Evolutionary conservation across 192 early-diverging fungal species (phyloP).

Genomic region (Entomortierella chlamydospora): DNA sequence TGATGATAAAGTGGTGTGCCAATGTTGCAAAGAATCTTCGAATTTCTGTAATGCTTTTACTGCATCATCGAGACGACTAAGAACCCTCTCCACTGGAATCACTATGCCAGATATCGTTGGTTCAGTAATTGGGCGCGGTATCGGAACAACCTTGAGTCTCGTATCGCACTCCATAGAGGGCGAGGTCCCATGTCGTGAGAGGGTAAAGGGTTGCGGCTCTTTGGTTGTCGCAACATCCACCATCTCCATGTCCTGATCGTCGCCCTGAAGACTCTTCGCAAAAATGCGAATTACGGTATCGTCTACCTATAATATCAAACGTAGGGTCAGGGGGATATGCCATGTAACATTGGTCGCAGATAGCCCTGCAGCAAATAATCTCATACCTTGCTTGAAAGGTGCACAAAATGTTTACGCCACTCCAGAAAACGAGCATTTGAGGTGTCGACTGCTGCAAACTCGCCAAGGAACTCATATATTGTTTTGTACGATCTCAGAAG

Average conservation of each 20-base stretch:
- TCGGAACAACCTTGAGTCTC: not conserved
- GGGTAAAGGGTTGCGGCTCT: not conserved
- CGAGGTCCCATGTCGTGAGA: not conserved
- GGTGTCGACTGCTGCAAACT: conserved; percentile 8
- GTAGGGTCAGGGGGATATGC: too few relatives aligned
- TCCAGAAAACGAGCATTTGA: conserved; percentile 40
- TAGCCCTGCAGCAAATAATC: too few relatives aligned
- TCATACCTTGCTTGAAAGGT: conserved; percentile 59
- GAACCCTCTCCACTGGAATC: not conserved
- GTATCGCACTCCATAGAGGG: not conserved
- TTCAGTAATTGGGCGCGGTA: not conserved
- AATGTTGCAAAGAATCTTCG: conserved; percentile 15
- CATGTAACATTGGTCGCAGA: too few relatives aligned
- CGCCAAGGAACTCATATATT: conserved; percentile 19
- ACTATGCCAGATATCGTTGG: not conserved
- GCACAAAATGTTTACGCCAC: conserved; percentile 55
- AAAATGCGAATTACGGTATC: not conserved
- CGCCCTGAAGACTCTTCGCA: not conserved
- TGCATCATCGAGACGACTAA: conserved; percentile 6
- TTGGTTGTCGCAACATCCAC: not conserved
- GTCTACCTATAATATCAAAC: conserved; percentile 8
- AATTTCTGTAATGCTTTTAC: conserved; percentile 20
- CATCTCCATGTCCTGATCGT: conserved; percentile 7
- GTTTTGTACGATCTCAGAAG: conserved; percentile 29
- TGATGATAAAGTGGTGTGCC: conserved; percentile 6